Percentiles rank a stretch among this genome's conserved stretches.
Conservation (phyloP, 495 filamentous ascomycete species). For the Achaetomiella virescens region DNA sequence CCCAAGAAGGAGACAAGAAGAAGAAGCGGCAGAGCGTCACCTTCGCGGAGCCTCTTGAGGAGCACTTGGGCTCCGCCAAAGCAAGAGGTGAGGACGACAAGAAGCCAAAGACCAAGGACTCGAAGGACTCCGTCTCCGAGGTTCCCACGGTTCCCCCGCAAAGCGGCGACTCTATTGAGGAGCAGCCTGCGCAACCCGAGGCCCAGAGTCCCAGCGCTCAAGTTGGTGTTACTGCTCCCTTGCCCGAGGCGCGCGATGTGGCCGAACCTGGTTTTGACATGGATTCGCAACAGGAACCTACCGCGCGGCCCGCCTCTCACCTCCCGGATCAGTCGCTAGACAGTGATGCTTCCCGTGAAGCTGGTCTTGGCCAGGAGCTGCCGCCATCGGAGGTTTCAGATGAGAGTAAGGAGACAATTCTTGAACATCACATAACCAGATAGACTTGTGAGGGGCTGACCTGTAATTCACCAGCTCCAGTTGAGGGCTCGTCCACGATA, state of each 20-base stretch:
- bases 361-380: neutral
- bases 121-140: conserved; percentile 15
- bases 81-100: conserved; percentile 24
- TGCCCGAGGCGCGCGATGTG: conserved; percentile 11
- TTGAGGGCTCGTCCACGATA: neutral
- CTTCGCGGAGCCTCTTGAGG: conserved; percentile 25
- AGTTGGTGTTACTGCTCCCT: conserved; percentile 15
- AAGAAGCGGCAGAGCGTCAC: conserved; percentile 36
- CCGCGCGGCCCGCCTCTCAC: conserved; percentile 5
- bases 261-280: conserved; percentile 13
- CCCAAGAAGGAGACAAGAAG: conserved; percentile 22
- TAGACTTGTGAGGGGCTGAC: conserved; percentile 6
- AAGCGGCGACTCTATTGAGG: conserved; percentile 6
- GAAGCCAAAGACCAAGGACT: conserved; percentile 10
- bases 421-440: neutral
- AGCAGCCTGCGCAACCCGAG: conserved; percentile 4
- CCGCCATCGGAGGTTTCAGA: neutral
- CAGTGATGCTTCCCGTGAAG: neutral
- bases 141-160: conserved; percentile 6
- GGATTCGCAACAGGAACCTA: conserved; percentile 12
- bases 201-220: conserved; percentile 7
- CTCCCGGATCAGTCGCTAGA: neutral
- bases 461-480: neutral
- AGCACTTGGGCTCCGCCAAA: conserved; percentile 12
- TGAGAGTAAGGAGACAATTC: neutral